A percentile compares a stretch with the other conserved stretches of the same genome.
These are phyloP conservation scores for Myxozyma nipponensis DNA, from an alignment of 805 yeast species.

Conservation along the genomic window DNA sequence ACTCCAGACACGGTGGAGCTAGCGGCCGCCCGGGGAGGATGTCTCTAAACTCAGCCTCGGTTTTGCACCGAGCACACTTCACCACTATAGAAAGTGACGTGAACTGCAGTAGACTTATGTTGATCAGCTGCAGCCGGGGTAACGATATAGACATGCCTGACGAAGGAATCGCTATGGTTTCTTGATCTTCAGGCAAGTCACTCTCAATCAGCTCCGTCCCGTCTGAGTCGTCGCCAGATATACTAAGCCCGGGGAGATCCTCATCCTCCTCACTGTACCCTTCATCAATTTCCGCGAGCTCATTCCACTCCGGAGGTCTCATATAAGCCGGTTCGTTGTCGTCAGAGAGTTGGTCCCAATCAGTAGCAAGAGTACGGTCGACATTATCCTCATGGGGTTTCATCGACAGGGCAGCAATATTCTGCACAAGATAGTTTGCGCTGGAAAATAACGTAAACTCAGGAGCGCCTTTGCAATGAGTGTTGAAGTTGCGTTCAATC, in stretches of 20 bases:
- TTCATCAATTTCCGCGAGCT: constrained; percentile 23
- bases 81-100: constrained; percentile 37
- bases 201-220: not conserved
- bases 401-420: constrained; percentile 3
- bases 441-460: constrained; percentile 27
- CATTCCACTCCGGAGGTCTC: constrained; percentile 27
- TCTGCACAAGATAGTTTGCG: constrained; percentile 25
- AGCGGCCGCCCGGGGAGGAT: constrained; percentile 36
- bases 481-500: constrained; percentile 20
- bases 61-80: constrained; percentile 40
- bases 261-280: constrained; percentile 26
- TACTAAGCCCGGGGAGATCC: not conserved
- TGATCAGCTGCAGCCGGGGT: constrained; percentile 35
- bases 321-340: constrained; percentile 2
- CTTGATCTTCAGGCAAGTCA: not conserved
- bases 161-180: constrained; percentile 8
- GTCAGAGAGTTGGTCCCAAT: not conserved
- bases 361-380: not conserved
- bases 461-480: constrained; percentile 3
- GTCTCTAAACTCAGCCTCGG: constrained; percentile 36
- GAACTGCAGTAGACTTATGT: constrained; percentile 38
- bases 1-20: constrained; percentile 34
- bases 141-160: constrained; percentile 38
- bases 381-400: not conserved
- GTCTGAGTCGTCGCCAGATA: not conserved